These are phyloP conservation scores for Isoetes taiwanensis DNA, from an alignment of 75 land plant species.

Conservation along the genomic window DNA sequence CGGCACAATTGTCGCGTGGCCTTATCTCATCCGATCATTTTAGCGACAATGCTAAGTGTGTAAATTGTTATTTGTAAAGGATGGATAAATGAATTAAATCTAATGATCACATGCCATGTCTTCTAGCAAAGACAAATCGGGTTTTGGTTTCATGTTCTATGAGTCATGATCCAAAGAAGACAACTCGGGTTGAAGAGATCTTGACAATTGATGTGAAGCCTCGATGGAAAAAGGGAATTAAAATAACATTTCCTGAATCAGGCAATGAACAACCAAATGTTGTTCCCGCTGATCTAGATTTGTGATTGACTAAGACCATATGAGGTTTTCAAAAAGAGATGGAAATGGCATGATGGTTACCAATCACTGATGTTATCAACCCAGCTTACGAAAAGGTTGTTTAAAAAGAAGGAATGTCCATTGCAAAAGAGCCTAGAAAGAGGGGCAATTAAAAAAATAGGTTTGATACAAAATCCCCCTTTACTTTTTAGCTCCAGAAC, in stretches of 20 bases:
- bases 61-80: no score
- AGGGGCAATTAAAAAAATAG: constrained; percentile 37
- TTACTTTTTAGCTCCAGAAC: constrained; percentile 24
- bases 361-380: constrained; percentile 27
- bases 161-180: no score
- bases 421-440: constrained; percentile 21
- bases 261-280: constrained; percentile 39
- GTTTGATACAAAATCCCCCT: constrained; percentile 44
- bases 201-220: constrained; percentile 51
- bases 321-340: constrained; percentile 40
- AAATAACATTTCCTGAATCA: constrained; percentile 49
- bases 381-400: constrained; percentile 60
- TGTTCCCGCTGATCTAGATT: constrained; percentile 47
- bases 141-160: no score
- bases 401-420: constrained; percentile 59
- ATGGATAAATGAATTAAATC: no score
- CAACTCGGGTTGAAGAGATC: constrained; percentile 38
- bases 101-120: no score
- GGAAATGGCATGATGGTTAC: constrained; percentile 49
- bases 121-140: no score
- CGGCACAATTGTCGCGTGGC: no score
- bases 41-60: no score
- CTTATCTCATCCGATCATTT: no score
- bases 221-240: constrained; percentile 66
- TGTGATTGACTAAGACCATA: constrained; percentile 56